Conservation (phyloP, 345 rosid genomes). For the Psidium friedrichsthalianum region DNA sequence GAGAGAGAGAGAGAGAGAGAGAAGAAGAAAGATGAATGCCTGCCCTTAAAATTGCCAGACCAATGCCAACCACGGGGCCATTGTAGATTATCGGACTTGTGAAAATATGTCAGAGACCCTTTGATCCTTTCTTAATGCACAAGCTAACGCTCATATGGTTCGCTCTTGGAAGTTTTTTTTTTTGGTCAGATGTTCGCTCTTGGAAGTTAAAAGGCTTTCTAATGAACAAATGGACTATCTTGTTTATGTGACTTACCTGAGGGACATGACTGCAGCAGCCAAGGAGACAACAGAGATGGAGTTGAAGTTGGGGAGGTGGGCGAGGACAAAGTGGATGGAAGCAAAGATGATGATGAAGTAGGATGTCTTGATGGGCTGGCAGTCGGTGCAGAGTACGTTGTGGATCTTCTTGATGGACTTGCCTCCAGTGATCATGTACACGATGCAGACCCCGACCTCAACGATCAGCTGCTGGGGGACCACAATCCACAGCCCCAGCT, state of each 20-base stretch:
- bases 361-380: conserved; percentile 33
- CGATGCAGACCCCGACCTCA: conserved; percentile 53
- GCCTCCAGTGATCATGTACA: conserved; percentile 84
- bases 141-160: not conserved
- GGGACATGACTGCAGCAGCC: conserved; percentile 82
- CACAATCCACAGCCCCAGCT: conserved; percentile 70
- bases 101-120: not conserved
- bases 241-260: conserved; percentile 19
- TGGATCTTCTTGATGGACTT: conserved; percentile 68
- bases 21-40: not conserved
- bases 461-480: conserved; percentile 73
- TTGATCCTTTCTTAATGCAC: not conserved
- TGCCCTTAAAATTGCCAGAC: not conserved
- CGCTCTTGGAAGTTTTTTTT: not conserved
- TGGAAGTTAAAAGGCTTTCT: not conserved
- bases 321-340: conserved; percentile 49
- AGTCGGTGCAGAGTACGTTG: conserved; percentile 32
- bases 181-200: too few species aligned
- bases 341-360: conserved; percentile 74
- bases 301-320: conserved; percentile 75
- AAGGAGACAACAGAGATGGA: conserved; percentile 51
- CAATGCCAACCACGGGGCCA: not conserved
- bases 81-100: not conserved
- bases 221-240: not conserved
- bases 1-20: too few species aligned